Conservation (phyloP, 2,329 filamentous ascomycete species). For the Purpureocillium lavendulum region DNA sequence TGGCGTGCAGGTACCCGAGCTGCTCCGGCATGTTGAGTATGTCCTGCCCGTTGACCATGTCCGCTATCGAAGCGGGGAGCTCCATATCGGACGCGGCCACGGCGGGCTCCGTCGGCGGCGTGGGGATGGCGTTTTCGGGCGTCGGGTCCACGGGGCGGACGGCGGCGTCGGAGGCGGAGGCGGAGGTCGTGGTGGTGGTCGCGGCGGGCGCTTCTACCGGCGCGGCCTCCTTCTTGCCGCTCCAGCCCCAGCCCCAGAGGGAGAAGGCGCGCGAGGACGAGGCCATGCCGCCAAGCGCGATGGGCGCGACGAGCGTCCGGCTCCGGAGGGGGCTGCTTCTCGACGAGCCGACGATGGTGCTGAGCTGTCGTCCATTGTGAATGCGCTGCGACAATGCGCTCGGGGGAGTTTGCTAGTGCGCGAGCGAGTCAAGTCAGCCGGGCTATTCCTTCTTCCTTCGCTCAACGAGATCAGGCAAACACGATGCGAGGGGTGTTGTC, state of each 20-base stretch:
- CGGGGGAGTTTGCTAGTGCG: slow-evolving; percentile 10
- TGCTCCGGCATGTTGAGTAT: slow-evolving; percentile 59
- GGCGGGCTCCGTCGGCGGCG: slow-evolving; percentile 12
- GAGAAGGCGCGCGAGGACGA: slow-evolving; percentile 22
- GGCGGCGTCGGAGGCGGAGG: slow-evolving; percentile 1
- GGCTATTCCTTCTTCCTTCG: no score
- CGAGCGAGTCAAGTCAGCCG: no score
- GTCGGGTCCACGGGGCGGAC: slow-evolving; percentile 2
- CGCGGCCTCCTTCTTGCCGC: slow-evolving; percentile 17
- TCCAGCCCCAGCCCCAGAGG: slow-evolving; percentile 28
- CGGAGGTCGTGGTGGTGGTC: neutral
- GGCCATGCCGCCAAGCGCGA: slow-evolving; percentile 19
- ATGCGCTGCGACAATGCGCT: slow-evolving; percentile 19
- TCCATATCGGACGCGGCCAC: slow-evolving; percentile 21
- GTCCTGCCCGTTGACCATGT: slow-evolving; percentile 29
- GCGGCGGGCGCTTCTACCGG: slow-evolving; percentile 7
- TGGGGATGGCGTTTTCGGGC: slow-evolving; percentile 7
- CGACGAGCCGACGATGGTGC: slow-evolving; percentile 18
- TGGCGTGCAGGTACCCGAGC: slow-evolving; percentile 71
- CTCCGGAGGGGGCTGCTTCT: slow-evolving; percentile 13
- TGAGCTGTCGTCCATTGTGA: slow-evolving; percentile 25
- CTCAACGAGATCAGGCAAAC: no score
- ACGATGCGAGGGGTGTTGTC: no score
- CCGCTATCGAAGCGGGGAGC: slow-evolving; percentile 20
- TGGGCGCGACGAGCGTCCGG: slow-evolving; percentile 14